Base-by-base conservation (phyloP, 805 yeast genomes). In the Lipomyces mesembrius region DNA sequence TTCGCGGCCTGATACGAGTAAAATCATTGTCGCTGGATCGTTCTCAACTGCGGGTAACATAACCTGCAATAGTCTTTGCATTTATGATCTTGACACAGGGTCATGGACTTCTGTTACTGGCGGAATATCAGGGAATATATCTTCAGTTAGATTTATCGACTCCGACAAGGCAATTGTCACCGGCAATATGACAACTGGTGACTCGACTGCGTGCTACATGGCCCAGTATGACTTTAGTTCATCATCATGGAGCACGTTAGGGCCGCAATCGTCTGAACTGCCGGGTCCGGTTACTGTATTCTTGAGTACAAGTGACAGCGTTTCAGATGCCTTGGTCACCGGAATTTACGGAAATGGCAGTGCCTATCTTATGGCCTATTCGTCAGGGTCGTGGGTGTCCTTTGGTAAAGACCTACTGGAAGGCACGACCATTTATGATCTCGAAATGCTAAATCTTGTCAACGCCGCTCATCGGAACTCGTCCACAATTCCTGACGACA, bases 21-120 rank as follows among this genome's bases (percentile, higher is more conserved):
- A 80, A 22, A 77, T 92, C 34, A 80, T 88, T 37, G 90, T 90
- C 12, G 97, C 90, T 52, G 97, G 98, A 29, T 81, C 83, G 55
- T 92, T 90, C 75, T 83, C 81, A 25, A 75, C 80, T 25, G 87
- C 90, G 1, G 88, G 89, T 0, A 79, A 85, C 3, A 77, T 83
- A 39, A 76, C 78, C 32, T 92, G 97, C 77, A 76, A 80, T 1
- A 83, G 85, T 0, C 77, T 93, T 49, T 92, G 97, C 75, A 78
- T 88, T 46, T 91, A 85, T 75, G 88, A 88, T 72, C 76, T 86
- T 67, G 74, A 77, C 2, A 79, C 81, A 39, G 79, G 84, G 0
- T 78, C 87, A 25, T 88, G 96, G 90, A 79, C 86, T 2, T 77
- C 79, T 43, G 65, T 76, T 12, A 64, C 75, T 12, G 70, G 71